A percentile compares a stretch with the other conserved stretches of the same genome.
These are phyloP conservation scores for Adansonia rubrostipa DNA, from an alignment of 441 rosid species.

Conservation along the genomic window DNA sequence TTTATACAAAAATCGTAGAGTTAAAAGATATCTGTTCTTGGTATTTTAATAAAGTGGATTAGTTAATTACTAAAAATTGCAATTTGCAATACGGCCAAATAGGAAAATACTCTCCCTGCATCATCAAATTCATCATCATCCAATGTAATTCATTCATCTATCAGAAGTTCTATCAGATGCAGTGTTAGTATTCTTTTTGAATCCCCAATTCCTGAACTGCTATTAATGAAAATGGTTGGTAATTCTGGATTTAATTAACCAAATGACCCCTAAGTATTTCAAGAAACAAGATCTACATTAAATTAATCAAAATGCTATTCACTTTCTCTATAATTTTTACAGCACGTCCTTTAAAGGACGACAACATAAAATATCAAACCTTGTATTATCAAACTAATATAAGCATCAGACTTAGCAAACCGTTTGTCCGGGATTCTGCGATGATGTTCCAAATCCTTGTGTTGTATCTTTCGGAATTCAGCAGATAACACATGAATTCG, in stretches of 20 bases:
- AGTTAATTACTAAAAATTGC: background rate
- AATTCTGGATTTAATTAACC: background rate
- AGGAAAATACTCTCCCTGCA: background rate
- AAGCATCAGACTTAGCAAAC: background rate
- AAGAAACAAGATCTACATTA: background rate
- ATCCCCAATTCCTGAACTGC: background rate
- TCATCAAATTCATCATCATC: background rate
- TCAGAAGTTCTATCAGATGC: background rate
- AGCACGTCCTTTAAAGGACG: background rate
- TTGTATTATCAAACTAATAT: conserved; percentile 1
- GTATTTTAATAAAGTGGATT: background rate
- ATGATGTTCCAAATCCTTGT: background rate
- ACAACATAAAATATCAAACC: background rate
- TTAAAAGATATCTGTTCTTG: background rate
- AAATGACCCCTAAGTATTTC: background rate
- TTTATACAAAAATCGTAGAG: background rate
- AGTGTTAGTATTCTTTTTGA: background rate
- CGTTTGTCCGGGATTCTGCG: background rate
- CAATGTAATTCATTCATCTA: background rate
- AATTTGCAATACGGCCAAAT: background rate
- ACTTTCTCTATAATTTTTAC: background rate
- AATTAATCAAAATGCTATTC: background rate
- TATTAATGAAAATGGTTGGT: background rate
- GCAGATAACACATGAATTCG: conserved; percentile 55
- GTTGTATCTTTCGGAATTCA: background rate